phyloP scores from a whole-genome alignment of 257 asterid species.

The Hygrophila difformis region DNA sequence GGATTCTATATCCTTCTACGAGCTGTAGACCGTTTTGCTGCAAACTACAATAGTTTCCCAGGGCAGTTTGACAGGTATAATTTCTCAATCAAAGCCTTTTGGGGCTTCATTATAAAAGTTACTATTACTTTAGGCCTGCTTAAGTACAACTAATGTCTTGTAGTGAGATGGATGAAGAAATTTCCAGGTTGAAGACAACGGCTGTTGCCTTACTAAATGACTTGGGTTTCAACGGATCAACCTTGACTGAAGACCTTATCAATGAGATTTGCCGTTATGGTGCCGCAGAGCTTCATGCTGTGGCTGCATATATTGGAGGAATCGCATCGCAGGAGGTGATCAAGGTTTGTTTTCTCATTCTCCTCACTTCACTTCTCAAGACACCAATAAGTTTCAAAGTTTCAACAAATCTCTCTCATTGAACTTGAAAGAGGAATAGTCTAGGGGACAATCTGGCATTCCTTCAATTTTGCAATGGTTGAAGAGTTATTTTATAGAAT shows the following conservation, averaged over 20 bases:
- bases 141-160: conserved; percentile 16
- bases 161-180: conserved; percentile 94
- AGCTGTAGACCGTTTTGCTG: conserved; percentile 86
- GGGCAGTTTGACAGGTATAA: conserved; percentile 92
- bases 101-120: too few relatives aligned
- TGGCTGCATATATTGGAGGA: conserved; percentile 91
- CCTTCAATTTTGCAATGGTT: too few relatives aligned
- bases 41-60: conserved; percentile 74
- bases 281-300: conserved; percentile 90
- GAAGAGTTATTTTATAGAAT: too few relatives aligned
- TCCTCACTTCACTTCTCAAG: not conserved
- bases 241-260: conserved; percentile 80
- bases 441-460: too few relatives aligned
- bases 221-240: conserved; percentile 73
- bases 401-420: too few relatives aligned
- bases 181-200: conserved; percentile 79
- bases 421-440: too few relatives aligned
- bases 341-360: conserved; percentile 43
- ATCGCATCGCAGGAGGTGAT: conserved; percentile 95
- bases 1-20: conserved; percentile 90
- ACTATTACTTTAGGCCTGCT: conserved; percentile 1
- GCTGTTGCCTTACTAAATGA: conserved; percentile 67
- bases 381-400: too few relatives aligned
- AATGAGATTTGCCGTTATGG: conserved; percentile 96
- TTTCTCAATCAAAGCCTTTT: conserved; percentile 1